Conservation (phyloP, 352 stramenopile genomes). For the Pseudoperonospora humuli region DNA sequence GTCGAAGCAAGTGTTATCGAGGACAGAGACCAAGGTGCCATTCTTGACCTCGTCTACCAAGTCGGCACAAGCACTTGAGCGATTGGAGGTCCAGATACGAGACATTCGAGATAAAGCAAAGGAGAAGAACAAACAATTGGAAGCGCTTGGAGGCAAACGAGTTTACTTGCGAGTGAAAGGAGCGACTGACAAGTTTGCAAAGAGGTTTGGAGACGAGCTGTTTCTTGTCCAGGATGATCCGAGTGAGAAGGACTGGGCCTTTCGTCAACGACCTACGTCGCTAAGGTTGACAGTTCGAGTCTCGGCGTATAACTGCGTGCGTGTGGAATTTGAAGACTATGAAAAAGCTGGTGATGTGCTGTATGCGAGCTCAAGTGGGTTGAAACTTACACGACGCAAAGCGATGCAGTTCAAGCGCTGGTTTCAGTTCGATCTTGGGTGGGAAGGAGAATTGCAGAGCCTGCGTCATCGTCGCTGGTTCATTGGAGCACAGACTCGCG, state of each 20-base stretch:
- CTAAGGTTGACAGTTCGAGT: conserved; percentile 36
- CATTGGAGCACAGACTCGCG: conserved; percentile 52
- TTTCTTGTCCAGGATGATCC: conserved; percentile 53
- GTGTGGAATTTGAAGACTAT: conserved; percentile 40
- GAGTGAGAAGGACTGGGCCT: conserved; percentile 49
- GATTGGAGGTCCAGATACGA: conserved; percentile 30
- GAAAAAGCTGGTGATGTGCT: conserved; percentile 31
- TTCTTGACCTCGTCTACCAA: conserved; percentile 34
- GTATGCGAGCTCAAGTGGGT: conserved; percentile 41
- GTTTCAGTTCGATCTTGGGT: conserved; percentile 65
- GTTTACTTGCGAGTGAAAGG: conserved; percentile 44
- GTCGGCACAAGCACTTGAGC: conserved; percentile 19
- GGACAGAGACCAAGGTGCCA: conserved; percentile 37
- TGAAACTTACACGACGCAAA: conserved; percentile 36
- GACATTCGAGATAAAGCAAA: conserved; percentile 24
- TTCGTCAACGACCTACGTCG: conserved; percentile 47
- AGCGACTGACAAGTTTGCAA: conserved; percentile 42
- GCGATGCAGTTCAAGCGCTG: conserved; percentile 51
- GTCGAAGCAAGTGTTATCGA: conserved; percentile 66
- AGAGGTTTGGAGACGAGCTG: conserved; percentile 42
- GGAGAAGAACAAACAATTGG: conserved; percentile 28
- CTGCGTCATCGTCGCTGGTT: conserved; percentile 60
- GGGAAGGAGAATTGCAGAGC: conserved; percentile 64
- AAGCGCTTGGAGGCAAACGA: conserved; percentile 30
- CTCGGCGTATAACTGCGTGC: conserved; percentile 47